Conservation (phyloP, 208 protist species). For the Trypanosoma cruzi region DNA sequence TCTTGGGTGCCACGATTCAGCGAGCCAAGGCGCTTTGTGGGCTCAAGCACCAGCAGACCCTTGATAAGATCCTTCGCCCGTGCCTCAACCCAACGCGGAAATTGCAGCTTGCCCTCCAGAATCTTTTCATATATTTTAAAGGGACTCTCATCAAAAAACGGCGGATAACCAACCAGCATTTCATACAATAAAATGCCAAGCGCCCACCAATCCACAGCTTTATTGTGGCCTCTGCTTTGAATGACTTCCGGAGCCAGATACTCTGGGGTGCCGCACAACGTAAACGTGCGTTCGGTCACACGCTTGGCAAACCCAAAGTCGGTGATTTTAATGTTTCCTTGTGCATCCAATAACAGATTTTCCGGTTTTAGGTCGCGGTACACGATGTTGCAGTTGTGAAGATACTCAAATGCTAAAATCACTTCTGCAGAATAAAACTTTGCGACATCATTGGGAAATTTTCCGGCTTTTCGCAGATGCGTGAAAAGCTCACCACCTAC, state of each 20-base stretch:
- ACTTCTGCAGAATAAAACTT: slow-evolving; percentile 95
- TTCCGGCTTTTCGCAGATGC: slow-evolving; percentile 89
- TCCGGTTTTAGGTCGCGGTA: slow-evolving; percentile 92
- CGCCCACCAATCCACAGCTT: slow-evolving; percentile 91
- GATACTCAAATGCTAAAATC: slow-evolving; percentile 82
- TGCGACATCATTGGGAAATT: slow-evolving; percentile 92
- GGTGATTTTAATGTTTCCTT: slow-evolving; percentile 90
- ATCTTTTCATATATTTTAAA: slow-evolving; percentile 95
- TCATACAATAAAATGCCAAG: slow-evolving; percentile 91
- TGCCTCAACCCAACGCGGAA: slow-evolving; percentile 83
- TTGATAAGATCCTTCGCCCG: slow-evolving; percentile 88
- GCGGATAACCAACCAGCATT: slow-evolving; percentile 90
- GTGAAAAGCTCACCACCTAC: slow-evolving; percentile 93
- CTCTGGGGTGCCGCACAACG: slow-evolving; percentile 83
- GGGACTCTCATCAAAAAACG: slow-evolving; percentile 93
- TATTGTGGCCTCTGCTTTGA: slow-evolving; percentile 84
- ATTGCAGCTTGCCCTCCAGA: slow-evolving; percentile 75
- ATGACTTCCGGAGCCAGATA: slow-evolving; percentile 90
- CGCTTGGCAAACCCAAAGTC: slow-evolving; percentile 92
- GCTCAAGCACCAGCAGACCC: slow-evolving; percentile 79
- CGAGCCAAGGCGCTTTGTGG: slow-evolving; percentile 88
- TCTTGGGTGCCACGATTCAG: slow-evolving; percentile 91
- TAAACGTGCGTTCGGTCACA: slow-evolving; percentile 81
- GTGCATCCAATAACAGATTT: slow-evolving; percentile 80
- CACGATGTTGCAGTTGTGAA: slow-evolving; percentile 82